Evolutionary conservation across 2,329 filamentous ascomycete species (phyloP).

Genomic region (Monosporascus sp.): DNA sequence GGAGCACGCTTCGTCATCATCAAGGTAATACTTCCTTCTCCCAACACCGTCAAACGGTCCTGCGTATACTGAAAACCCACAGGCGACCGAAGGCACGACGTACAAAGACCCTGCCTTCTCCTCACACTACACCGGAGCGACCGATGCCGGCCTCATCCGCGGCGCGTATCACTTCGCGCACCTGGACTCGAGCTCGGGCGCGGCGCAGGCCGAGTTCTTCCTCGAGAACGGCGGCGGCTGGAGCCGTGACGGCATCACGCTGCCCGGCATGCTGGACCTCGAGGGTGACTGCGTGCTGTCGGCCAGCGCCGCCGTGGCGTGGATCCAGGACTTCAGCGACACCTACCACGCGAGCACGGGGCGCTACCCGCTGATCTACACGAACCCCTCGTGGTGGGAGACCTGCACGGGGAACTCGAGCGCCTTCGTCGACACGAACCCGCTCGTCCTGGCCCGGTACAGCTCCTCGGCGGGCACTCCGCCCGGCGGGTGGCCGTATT

Average conservation of each 20-base stretch:
- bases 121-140: conserved; percentile 44
- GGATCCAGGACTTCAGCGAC: conserved; percentile 49
- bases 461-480: conserved; percentile 35
- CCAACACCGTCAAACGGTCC: too few relatives aligned
- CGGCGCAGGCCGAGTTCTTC: conserved; percentile 47
- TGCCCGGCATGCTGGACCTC: conserved; percentile 54
- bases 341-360: conserved; percentile 41
- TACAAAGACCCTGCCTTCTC: conserved; percentile 42
- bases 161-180: conserved; percentile 53
- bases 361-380: conserved; percentile 49
- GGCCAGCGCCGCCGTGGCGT: conserved; percentile 40
- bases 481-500: conserved; percentile 46
- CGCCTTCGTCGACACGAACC: conserved; percentile 40
- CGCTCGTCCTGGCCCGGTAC: conserved; percentile 44
- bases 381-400: conserved; percentile 48
- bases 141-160: conserved; percentile 46
- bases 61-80: not conserved
- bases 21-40: conserved; percentile 26
- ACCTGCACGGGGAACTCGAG: conserved; percentile 45
- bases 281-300: conserved; percentile 45
- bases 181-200: conserved; percentile 37
- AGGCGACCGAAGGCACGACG: conserved; percentile 49
- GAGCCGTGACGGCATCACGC: conserved; percentile 46
- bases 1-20: conserved; percentile 41
- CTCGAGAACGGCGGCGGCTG: conserved; percentile 48